Evolutionary conservation across 2,329 filamentous ascomycete genomes (phyloP).

Genomic region (Didymella glomerata): DNA sequence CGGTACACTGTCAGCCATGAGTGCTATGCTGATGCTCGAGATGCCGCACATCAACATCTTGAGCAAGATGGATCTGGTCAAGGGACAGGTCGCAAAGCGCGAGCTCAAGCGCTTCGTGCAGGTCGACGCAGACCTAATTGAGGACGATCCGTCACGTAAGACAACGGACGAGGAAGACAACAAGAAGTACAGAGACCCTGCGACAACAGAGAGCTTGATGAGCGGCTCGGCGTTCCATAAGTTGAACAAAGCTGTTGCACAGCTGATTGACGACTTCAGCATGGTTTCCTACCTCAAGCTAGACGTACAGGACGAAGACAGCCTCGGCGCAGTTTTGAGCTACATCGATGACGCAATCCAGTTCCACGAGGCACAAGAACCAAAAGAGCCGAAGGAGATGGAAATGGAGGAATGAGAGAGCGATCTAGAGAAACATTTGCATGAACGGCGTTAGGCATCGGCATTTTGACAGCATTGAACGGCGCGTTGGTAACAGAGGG

Average conservation of each 20-base stretch:
- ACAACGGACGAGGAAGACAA: constrained; percentile 55
- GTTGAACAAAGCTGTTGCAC: constrained; percentile 86
- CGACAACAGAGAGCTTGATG: constrained; percentile 75
- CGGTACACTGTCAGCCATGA: constrained; percentile 95
- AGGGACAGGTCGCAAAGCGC: constrained; percentile 84
- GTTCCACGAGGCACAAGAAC: constrained; percentile 92
- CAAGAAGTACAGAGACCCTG: constrained; percentile 66
- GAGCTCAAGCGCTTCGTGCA: constrained; percentile 91
- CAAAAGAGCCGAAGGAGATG: constrained; percentile 73
- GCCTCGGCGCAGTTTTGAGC: constrained; percentile 82
- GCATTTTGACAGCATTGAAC: constrained; percentile 14
- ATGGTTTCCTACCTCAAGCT: constrained; percentile 96
- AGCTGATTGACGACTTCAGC: constrained; percentile 94
- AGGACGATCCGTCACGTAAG: constrained; percentile 74
- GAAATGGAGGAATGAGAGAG: constrained; percentile 20
- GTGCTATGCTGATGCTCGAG: constrained; percentile 98
- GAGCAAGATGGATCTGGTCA: constrained; percentile 97
- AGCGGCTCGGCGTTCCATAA: constrained; percentile 81
- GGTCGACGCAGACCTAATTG: constrained; percentile 81
- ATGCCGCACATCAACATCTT: constrained; percentile 95
- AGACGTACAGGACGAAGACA: constrained; percentile 90
- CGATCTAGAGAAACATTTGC: constrained; percentile 6
- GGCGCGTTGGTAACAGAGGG: constrained; percentile 9
- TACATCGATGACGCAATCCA: constrained; percentile 96
- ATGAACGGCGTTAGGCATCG: constrained; percentile 20